These are phyloP conservation scores for Didymella sp. DNA, from an alignment of 2,329 filamentous ascomycete species.

Conservation along the genomic window DNA sequence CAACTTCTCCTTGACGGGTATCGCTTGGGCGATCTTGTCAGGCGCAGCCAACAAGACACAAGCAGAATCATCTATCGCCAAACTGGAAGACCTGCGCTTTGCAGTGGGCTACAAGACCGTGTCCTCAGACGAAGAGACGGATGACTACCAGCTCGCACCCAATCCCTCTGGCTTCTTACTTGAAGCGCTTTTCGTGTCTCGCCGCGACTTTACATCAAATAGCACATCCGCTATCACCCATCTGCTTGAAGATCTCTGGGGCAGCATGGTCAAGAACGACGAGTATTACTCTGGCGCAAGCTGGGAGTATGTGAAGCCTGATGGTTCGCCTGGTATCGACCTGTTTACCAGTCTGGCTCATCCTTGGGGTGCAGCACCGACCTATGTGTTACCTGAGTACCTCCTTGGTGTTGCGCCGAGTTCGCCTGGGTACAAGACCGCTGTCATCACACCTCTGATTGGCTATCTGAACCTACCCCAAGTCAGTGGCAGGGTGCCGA, in stretches of 20 bases:
- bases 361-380: constrained; percentile 56
- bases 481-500: constrained; percentile 3
- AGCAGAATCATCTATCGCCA: constrained; percentile 38
- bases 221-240: constrained; percentile 24
- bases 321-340: constrained; percentile 51
- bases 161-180: constrained; percentile 58
- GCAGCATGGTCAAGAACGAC: constrained; percentile 51
- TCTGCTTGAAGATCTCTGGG: constrained; percentile 52
- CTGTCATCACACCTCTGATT: constrained; percentile 2
- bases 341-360: constrained; percentile 55
- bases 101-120: constrained; percentile 47
- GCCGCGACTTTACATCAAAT: constrained; percentile 22
- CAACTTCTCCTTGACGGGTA: constrained; percentile 46
- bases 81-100: constrained; percentile 41
- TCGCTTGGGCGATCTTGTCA: constrained; percentile 46
- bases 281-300: constrained; percentile 50
- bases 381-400: constrained; percentile 50
- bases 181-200: constrained; percentile 42
- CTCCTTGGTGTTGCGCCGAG: constrained; percentile 22
- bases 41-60: constrained; percentile 45
- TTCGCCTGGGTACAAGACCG: constrained; percentile 19
- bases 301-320: constrained; percentile 56
- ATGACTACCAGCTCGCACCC: constrained; percentile 41
- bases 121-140: constrained; percentile 18
- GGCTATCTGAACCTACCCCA: neutral